Conservation (phyloP, 305 asterid species). For the Fraxinus angustifolia region DNA sequence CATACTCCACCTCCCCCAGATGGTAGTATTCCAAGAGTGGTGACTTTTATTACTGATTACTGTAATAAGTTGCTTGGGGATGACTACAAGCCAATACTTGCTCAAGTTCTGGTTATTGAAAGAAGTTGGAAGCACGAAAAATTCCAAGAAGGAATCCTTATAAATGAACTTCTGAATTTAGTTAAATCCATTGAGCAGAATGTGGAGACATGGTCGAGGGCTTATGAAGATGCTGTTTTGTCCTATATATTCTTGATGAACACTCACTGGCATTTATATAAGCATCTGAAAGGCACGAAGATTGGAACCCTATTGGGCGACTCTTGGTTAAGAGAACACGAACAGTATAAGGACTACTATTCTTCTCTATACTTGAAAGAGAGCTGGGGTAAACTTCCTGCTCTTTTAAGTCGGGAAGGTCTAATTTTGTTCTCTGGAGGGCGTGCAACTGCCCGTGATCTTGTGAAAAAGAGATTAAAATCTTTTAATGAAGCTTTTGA, state of each 20-base stretch:
- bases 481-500: constrained; percentile 82
- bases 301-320: constrained; percentile 70
- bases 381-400: constrained; percentile 90
- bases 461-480: constrained; percentile 81
- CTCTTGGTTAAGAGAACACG: constrained; percentile 66
- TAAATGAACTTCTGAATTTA: constrained; percentile 57
- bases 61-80: constrained; percentile 86
- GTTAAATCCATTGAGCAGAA: constrained; percentile 67
- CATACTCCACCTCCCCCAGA: constrained; percentile 75
- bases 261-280: constrained; percentile 77
- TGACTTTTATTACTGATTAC: constrained; percentile 73
- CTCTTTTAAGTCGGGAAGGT: constrained; percentile 82
- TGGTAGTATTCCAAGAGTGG: constrained; percentile 76
- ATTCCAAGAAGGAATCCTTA: constrained; percentile 66
- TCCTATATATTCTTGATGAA: constrained; percentile 71
- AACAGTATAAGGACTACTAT: constrained; percentile 55
- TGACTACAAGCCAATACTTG: constrained; percentile 64
- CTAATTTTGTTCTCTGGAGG: constrained; percentile 88
- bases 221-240: constrained; percentile 45
- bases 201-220: constrained; percentile 79
- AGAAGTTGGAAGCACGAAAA: constrained; percentile 84
- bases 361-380: constrained; percentile 48
- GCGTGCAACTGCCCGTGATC: constrained; percentile 82
- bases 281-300: constrained; percentile 65
- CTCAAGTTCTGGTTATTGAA: constrained; percentile 77